These are phyloP conservation scores for Peniophora sp. DNA, from an alignment of 1,284 basidiomycete species.

Conservation along the genomic window DNA sequence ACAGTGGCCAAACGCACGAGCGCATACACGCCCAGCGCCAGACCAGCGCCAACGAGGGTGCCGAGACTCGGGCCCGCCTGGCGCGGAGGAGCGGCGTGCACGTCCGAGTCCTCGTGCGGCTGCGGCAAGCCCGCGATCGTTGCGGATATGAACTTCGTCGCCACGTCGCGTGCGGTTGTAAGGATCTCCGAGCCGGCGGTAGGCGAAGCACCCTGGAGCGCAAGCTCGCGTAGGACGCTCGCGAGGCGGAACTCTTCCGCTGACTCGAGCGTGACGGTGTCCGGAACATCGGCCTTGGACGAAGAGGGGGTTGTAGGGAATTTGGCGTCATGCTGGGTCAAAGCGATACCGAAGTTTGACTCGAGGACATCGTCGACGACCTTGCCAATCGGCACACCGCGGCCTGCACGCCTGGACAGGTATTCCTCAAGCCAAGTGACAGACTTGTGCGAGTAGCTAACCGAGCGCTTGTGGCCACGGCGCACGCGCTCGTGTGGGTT, in stretches of 20 bases:
- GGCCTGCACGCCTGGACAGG: slow-evolving; percentile 4
- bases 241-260: background rate
- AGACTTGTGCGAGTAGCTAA: slow-evolving; percentile 6
- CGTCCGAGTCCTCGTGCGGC: background rate
- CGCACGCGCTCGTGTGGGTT: background rate
- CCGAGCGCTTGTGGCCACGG: slow-evolving; percentile 1
- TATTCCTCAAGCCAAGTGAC: slow-evolving; percentile 11
- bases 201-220: background rate
- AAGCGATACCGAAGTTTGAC: slow-evolving; percentile 5
- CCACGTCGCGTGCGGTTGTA: background rate
- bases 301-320: slow-evolving; percentile 1
- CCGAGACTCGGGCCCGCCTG: background rate
- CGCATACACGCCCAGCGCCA: background rate
- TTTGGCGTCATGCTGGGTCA: slow-evolving; percentile 1
- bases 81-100: background rate
- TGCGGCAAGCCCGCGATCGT: background rate
- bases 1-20: background rate
- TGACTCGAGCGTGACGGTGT: slow-evolving; percentile 3
- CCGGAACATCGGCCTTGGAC: background rate
- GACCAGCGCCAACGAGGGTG: background rate
- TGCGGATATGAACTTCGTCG: background rate
- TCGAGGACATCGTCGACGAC: slow-evolving; percentile 3
- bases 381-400: background rate
- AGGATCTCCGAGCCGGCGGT: background rate
- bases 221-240: slow-evolving; percentile 1